Evolutionary conservation across 179 eudicot genomes (phyloP).

Genomic region (Drosera spatulata): DNA sequence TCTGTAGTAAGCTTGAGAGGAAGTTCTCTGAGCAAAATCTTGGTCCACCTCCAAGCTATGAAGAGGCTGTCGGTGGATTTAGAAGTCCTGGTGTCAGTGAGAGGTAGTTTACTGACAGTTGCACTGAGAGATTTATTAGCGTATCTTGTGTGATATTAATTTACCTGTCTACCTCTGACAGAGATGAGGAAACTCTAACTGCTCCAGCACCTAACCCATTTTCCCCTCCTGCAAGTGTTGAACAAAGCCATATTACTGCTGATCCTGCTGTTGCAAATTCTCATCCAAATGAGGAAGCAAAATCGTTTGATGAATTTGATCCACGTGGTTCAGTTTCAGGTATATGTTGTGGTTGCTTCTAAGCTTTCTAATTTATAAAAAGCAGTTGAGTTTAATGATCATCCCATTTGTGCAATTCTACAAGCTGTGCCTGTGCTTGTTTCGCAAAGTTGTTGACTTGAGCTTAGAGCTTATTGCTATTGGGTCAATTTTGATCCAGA

Average conservation of each 20-base stretch:
- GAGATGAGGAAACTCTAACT: constrained; percentile 58
- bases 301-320: constrained; percentile 80
- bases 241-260: constrained; percentile 23
- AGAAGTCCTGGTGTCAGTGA: constrained; percentile 64
- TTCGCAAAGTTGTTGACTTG: too few species aligned
- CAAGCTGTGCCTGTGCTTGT: too few species aligned
- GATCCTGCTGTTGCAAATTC: constrained; percentile 14
- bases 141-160: not conserved
- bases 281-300: constrained; percentile 25
- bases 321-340: constrained; percentile 74
- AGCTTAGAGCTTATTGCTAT: too few species aligned
- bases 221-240: constrained; percentile 22
- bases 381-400: not conserved
- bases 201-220: constrained; percentile 50
- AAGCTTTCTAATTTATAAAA: not conserved
- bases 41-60: constrained; percentile 85
- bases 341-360: constrained; percentile 8
- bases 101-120: constrained; percentile 31
- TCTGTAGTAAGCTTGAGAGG: constrained; percentile 38
- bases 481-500: too few species aligned
- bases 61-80: constrained; percentile 68
- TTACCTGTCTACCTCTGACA: constrained; percentile 8
- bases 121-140: not conserved
- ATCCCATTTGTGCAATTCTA: too few species aligned
- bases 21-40: constrained; percentile 72